A percentile compares a stretch with the other conserved stretches of the same genome.
Evolutionary conservation across 129 eudicot species (phyloP).

Genomic region (Calendula officinalis): DNA sequence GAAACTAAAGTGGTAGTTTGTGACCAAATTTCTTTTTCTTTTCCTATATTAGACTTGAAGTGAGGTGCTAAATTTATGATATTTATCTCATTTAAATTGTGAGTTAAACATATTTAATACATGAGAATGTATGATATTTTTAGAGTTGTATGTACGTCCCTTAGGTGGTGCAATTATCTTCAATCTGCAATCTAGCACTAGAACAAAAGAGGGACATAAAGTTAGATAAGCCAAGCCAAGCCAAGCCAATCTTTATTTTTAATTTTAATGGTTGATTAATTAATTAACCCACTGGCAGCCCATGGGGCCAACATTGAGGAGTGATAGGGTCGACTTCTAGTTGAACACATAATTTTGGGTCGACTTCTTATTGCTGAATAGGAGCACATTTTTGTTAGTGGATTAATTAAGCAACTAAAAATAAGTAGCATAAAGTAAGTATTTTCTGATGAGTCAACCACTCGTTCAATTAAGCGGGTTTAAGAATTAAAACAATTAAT

Average conservation of each 20-base stretch:
- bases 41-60: no score
- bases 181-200: slow-evolving; percentile 13
- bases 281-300: neutral
- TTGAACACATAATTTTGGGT: slow-evolving; percentile 8
- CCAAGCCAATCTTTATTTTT: neutral
- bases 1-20: no score
- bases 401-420: neutral
- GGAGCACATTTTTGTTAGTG: neutral
- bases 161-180: slow-evolving; percentile 17
- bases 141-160: neutral
- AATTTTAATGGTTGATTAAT: neutral
- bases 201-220: slow-evolving; percentile 15
- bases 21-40: no score
- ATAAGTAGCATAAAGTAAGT: neutral
- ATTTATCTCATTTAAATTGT: no score
- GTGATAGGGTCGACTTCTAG: slow-evolving; percentile 13
- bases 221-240: slow-evolving; percentile 9
- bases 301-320: neutral
- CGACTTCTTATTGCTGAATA: slow-evolving; percentile 10
- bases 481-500: no score
- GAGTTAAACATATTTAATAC: no score
- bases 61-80: no score
- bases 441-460: neutral
- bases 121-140: no score
- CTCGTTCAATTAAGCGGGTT: no score